Percentiles rank a stretch among this genome's conserved stretches.
Conservation (phyloP, 148 eudicot genomes). For the Beta vulgaris region DNA sequence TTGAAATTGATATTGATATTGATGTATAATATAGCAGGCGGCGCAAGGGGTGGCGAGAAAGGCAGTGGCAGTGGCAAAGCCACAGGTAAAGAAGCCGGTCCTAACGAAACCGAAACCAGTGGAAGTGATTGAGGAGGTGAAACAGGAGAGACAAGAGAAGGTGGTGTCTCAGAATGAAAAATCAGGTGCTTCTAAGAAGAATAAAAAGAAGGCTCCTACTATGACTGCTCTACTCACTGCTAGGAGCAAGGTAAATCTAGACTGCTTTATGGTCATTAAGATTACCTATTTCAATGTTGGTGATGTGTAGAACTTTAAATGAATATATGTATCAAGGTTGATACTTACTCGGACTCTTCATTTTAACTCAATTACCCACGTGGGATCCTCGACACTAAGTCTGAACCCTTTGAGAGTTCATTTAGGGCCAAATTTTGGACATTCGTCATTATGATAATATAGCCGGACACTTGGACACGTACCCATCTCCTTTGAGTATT, state of each 20-base stretch:
- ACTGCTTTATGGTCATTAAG: too few species aligned
- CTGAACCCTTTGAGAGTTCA: too few species aligned
- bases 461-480: too few species aligned
- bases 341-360: too few species aligned
- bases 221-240: conserved; percentile 66
- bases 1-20: too few species aligned
- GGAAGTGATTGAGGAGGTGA: conserved; percentile 47
- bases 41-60: conserved; percentile 18
- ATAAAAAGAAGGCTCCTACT: conserved; percentile 38
- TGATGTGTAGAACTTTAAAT: too few species aligned
- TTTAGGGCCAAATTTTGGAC: too few species aligned
- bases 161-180: conserved; percentile 25
- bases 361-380: too few species aligned
- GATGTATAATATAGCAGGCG: conserved; percentile 19
- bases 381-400: too few species aligned
- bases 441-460: too few species aligned
- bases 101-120: conserved; percentile 43
- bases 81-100: conserved; percentile 41
- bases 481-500: too few species aligned
- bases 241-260: conserved; percentile 57
- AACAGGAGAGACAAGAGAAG: conserved; percentile 23
- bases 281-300: conserved; percentile 1
- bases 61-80: conserved; percentile 31
- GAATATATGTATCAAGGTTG: too few species aligned
- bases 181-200: conserved; percentile 29